Evolutionary conservation across 2,329 filamentous ascomycete genomes (phyloP).

Genomic region (Fusarium sp.): DNA sequence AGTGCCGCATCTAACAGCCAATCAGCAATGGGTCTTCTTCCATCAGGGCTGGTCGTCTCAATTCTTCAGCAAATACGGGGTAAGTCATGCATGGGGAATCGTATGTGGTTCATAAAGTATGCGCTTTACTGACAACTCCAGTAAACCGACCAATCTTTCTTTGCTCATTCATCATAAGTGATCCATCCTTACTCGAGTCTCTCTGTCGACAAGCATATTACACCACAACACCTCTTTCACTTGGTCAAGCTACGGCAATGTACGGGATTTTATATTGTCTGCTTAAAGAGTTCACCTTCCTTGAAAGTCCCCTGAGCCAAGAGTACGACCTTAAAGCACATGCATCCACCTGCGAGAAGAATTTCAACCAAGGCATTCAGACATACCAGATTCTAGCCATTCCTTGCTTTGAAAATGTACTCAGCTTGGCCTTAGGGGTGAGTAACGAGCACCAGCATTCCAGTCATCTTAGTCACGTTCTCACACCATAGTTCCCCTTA

Average conservation of each 20-base stretch:
- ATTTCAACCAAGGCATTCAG: background rate
- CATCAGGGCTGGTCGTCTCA: background rate
- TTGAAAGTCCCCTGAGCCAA: background rate
- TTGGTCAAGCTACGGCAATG: slow-evolving; percentile 1
- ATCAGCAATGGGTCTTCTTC: background rate
- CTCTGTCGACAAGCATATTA: slow-evolving; percentile 5
- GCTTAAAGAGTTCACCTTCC: background rate
- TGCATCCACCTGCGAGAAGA: background rate
- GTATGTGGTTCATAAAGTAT: background rate
- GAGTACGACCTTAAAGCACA: background rate
- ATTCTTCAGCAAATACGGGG: background rate
- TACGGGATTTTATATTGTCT: background rate
- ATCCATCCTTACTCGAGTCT: slow-evolving; percentile 1
- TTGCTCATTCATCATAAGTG: slow-evolving; percentile 2
- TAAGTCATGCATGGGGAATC: background rate
- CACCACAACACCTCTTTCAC: background rate
- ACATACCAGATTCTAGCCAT: background rate
- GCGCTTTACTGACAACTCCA: background rate
- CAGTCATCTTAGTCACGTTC: background rate
- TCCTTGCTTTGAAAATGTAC: slow-evolving; percentile 3
- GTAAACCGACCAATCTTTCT: slow-evolving; percentile 3
- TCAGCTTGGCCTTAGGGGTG: slow-evolving; percentile 3
- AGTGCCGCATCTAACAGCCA: background rate
- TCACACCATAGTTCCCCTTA: background rate
- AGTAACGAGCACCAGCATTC: background rate